These are phyloP conservation scores for Camellia granthamiana DNA, from an alignment of 148 eudicot species.

Conservation along the genomic window DNA sequence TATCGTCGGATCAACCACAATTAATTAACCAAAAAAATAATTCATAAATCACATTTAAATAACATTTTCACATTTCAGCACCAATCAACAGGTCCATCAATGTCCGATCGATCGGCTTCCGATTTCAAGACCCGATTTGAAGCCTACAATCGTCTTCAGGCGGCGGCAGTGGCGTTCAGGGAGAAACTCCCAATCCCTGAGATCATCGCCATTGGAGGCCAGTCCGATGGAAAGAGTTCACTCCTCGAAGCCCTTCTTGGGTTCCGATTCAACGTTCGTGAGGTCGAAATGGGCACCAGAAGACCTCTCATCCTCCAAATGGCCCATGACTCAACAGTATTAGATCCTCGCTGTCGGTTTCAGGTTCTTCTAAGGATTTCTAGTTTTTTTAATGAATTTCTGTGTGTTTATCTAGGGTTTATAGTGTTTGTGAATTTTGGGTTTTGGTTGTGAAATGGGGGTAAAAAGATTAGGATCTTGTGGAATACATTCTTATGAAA, in stretches of 20 bases:
- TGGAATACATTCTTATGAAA: too few species aligned
- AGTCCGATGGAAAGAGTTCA: conserved; percentile 98
- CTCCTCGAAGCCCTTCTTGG: conserved; percentile 98
- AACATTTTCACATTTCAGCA: too few species aligned
- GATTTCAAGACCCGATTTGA: conserved; percentile 69
- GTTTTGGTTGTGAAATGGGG: neutral
- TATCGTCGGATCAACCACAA: too few species aligned
- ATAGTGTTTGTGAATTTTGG: neutral
- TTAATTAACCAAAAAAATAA: too few species aligned
- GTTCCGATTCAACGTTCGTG: conserved; percentile 87
- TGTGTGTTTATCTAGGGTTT: neutral
- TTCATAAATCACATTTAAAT: too few species aligned
- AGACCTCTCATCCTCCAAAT: conserved; percentile 91
- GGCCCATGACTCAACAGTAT: conserved; percentile 80
- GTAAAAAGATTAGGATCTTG: too few species aligned
- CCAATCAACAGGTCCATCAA: conserved; percentile 23
- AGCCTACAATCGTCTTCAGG: conserved; percentile 90
- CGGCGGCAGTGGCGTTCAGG: conserved; percentile 94
- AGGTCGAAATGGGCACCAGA: conserved; percentile 97
- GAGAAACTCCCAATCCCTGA: conserved; percentile 97
- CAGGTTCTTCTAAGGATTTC: conserved; percentile 42
- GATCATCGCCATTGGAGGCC: conserved; percentile 93
- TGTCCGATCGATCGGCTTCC: conserved; percentile 19
- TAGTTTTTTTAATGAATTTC: neutral
- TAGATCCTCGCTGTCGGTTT: conserved; percentile 86